Conservation (phyloP, 2,329 filamentous ascomycete species). For the Magnaporthales sp. region DNA sequence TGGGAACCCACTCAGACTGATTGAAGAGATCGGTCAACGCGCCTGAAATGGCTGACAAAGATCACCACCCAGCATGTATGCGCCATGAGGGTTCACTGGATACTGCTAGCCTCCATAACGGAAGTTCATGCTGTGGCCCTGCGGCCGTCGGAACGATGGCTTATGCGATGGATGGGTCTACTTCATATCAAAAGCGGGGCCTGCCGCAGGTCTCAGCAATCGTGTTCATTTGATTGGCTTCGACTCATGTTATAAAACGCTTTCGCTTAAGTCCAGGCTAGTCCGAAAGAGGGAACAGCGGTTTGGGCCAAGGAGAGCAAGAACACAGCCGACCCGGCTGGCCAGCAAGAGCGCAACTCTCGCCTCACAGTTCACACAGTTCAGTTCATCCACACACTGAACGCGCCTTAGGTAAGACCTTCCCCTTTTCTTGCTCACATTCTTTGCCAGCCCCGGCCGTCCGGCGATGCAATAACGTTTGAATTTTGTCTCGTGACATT, state of each 20-base stretch:
- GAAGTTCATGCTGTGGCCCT: neutral
- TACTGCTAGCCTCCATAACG: neutral
- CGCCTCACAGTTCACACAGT: slow-evolving; percentile 5
- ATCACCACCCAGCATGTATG: neutral
- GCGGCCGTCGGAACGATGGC: neutral
- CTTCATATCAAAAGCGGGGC: neutral
- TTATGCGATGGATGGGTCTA: neutral
- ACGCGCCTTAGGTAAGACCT: slow-evolving; percentile 24
- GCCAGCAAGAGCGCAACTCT: slow-evolving; percentile 3
- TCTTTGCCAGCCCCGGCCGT: slow-evolving; percentile 12
- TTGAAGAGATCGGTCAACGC: neutral
- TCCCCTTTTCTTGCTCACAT: slow-evolving; percentile 16
- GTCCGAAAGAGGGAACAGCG: neutral
- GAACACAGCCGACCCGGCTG: neutral
- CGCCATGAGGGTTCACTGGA: neutral
- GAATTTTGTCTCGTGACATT: slow-evolving; percentile 18
- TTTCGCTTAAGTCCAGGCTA: neutral
- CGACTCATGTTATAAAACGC: neutral
- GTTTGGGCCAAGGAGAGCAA: neutral
- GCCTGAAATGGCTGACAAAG: neutral
- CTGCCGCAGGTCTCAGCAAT: neutral
- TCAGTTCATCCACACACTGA: slow-evolving; percentile 11
- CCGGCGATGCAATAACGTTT: slow-evolving; percentile 17
- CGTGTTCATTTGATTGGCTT: neutral
- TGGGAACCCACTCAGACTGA: neutral